Base-by-base conservation (phyloP, 768 basidiomycete genomes). In the Gymnopilus dilepis region DNA sequence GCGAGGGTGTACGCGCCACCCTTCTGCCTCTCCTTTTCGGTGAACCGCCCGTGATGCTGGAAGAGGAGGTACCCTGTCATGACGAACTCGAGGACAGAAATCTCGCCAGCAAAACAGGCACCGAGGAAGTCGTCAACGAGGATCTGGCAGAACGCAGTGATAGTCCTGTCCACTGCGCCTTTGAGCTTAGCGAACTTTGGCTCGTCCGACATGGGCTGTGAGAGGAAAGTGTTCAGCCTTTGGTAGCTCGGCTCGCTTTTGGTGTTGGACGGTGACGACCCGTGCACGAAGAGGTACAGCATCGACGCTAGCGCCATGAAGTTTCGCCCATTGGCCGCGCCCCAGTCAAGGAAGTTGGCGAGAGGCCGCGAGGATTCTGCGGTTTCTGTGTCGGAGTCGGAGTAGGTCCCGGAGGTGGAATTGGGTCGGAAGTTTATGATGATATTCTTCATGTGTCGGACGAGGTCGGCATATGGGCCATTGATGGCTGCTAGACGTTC, bases 401-500 rank as follows among this genome's bases (percentile, higher is more conserved):
- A n/a, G 34, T 37, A 9, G 34, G 11, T 37, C 8, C 11, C 9
- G 34, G 34, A 15, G 7, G 2, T 15, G 34, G 34, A 37, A 9
- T 9, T 15, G 11, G 34, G 34, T 15, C 15, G 34, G 34, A 37
- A 37, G 34, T 37, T 37, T 9, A 73, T 70, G 56, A 79, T 74
- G 50, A 73, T 63, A 11, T 62, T 69, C 58, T 80, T 75, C 28
- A 84, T 71, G 6, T 75, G 72, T 13, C 80, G 79, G 40, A 84
- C 78, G 26, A 79, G 62, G 12, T 76, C 70, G 4, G 82, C 74
- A 72, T 80, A 76, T 8, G 80, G 77, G 1, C 84, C 80, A 54
- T 77, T 81, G 56, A 82, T 76, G 7, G 84, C 84, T 53, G 79
- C 77, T 34, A 86, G 67, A 15, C 83, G 80, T 69, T 86, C 85